Percentiles rank a stretch among this genome's conserved stretches.
phyloP scores from a whole-genome alignment of 805 yeast genomes.

The Metschnikowia aberdeeniae region DNA sequence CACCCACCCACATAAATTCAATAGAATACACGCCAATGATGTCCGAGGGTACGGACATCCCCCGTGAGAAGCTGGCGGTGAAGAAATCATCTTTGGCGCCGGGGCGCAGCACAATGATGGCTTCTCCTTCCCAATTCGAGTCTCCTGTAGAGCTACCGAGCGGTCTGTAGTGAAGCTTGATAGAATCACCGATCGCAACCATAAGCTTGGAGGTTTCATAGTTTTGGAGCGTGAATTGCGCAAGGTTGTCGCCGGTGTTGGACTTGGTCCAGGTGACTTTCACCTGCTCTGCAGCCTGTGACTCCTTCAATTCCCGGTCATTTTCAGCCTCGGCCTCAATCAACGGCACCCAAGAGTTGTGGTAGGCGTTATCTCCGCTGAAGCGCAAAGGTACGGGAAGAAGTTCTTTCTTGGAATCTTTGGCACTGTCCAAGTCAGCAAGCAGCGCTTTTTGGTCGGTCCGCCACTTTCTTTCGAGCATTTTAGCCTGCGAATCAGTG shows the following conservation, averaged over 20 bases:
- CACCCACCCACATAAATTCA: constrained; percentile 87
- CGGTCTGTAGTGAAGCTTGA: constrained; percentile 52
- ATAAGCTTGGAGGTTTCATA: constrained; percentile 62
- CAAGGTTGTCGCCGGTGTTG: constrained; percentile 60
- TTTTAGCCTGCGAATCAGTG: constrained; percentile 59
- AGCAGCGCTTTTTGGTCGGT: constrained; percentile 65
- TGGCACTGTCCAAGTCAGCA: constrained; percentile 53
- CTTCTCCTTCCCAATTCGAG: constrained; percentile 68
- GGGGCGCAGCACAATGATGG: constrained; percentile 71
- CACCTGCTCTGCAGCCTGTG: constrained; percentile 70
- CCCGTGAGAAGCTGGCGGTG: constrained; percentile 60
- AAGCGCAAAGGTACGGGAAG: constrained; percentile 74
- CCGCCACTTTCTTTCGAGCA: constrained; percentile 80
- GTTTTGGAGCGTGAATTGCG: constrained; percentile 63
- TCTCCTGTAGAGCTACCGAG: constrained; percentile 39
- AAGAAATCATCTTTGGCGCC: constrained; percentile 55
- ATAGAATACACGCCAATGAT: constrained; percentile 68
- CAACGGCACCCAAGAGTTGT: constrained; percentile 78
- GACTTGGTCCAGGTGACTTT: constrained; percentile 72
- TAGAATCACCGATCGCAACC: constrained; percentile 82
- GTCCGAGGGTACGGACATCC: constrained; percentile 52
- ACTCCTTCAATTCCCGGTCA: constrained; percentile 69
- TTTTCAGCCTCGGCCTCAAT: constrained; percentile 78
- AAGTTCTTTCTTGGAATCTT: constrained; percentile 43
- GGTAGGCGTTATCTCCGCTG: constrained; percentile 80